Evolutionary conservation across 2,329 filamentous ascomycete species (phyloP).

Genomic region (Colletotrichum sp.): DNA sequence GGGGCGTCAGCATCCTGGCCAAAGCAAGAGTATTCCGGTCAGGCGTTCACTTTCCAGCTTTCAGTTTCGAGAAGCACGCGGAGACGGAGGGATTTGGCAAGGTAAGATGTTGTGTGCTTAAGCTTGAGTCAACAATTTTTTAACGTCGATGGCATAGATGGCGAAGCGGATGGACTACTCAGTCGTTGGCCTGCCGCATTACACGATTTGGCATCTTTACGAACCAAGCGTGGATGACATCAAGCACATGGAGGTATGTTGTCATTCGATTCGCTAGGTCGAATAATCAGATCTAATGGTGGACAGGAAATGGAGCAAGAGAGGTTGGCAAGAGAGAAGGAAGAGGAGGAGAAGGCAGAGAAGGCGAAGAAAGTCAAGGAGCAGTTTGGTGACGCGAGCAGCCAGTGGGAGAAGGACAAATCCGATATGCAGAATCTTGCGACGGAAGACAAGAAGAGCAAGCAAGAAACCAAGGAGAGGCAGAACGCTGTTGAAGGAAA

Average conservation of each 20-base stretch:
- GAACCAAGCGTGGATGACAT: conserved; percentile 98
- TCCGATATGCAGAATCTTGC: conserved; percentile 74
- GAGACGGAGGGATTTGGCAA: conserved; percentile 99
- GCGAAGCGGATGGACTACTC: conserved; percentile 95
- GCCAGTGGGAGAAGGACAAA: conserved; percentile 92
- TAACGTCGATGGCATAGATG: conserved; percentile 67
- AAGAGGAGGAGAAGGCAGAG: conserved; percentile 77
- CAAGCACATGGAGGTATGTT: conserved; percentile 84
- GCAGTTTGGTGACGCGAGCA: conserved; percentile 76
- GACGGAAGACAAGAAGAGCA: conserved; percentile 55
- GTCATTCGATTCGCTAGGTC: neutral
- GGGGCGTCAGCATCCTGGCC: conserved; percentile 94
- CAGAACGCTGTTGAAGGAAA: neutral
- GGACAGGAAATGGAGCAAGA: conserved; percentile 89
- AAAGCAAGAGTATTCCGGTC: conserved; percentile 95
- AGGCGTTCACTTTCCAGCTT: conserved; percentile 96
- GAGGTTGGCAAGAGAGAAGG: conserved; percentile 77
- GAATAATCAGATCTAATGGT: conserved; percentile 19
- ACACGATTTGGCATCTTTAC: conserved; percentile 99
- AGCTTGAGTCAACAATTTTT: conserved; percentile 11
- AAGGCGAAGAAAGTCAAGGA: conserved; percentile 80
- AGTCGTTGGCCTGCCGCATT: conserved; percentile 93
- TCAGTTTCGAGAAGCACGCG: conserved; percentile 98
- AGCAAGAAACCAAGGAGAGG: neutral
- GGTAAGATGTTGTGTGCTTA: conserved; percentile 54